These are phyloP conservation scores for Jackrogersella minutella DNA, from an alignment of 495 filamentous ascomycete species.

Conservation along the genomic window DNA sequence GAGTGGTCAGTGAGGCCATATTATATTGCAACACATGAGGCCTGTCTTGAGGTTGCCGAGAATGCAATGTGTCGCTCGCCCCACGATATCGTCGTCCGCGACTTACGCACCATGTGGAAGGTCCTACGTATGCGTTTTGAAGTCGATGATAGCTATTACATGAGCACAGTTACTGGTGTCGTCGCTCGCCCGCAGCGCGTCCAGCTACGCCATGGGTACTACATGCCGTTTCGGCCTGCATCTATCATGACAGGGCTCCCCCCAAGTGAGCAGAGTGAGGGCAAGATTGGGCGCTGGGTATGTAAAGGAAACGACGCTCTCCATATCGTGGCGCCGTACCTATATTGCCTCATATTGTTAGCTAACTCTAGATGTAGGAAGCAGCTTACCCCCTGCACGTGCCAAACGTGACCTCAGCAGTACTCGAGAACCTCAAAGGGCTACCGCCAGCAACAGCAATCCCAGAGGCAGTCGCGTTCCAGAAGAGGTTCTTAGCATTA, in stretches of 20 bases:
- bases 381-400: conserved; percentile 7
- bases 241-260: not conserved
- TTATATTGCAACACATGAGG: conserved; percentile 15
- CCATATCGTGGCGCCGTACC: not conserved
- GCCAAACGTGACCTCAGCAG: conserved; percentile 3
- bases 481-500: conserved; percentile 3
- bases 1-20: conserved; percentile 7
- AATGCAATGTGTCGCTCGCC: conserved; percentile 11
- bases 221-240: conserved; percentile 13
- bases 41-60: conserved; percentile 27
- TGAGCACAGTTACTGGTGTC: not conserved
- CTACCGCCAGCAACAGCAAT: not conserved
- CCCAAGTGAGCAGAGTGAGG: not conserved
- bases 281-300: conserved; percentile 20
- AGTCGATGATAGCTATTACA: conserved; percentile 20
- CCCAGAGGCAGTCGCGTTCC: not conserved
- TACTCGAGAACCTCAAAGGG: conserved; percentile 14
- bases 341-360: not conserved
- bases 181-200: conserved; percentile 10
- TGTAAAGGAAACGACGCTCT: not conserved
- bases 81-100: conserved; percentile 21
- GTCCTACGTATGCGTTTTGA: conserved; percentile 13
- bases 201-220: conserved; percentile 13
- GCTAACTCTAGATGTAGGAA: conserved; percentile 13
- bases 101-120: conserved; percentile 26